Evolutionary conservation across 177 flowering plant species (phyloP), one percentile per base, ranked within the genome.

Genomic region (Vitis hybrid): DNA sequence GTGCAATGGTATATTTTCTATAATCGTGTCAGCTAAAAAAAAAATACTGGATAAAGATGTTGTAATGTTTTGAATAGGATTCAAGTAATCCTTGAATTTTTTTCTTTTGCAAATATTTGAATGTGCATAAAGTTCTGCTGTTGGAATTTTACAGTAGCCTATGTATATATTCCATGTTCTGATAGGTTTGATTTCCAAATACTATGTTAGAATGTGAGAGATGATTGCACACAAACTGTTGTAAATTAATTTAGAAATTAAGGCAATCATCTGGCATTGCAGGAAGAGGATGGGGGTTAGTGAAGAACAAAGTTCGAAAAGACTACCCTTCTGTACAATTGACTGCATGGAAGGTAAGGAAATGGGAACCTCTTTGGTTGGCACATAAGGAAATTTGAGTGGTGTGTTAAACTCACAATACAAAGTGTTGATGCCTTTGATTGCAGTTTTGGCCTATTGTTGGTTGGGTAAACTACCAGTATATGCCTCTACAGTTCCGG

Each of bases 381-480:
- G 48, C 46, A 2, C 2, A 19, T 2, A 52, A 46, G 11, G 32
- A 13, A 59, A 35, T 30, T 19, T 61, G 27, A 18, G 13, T 18
- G 12, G 46, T 59, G 52, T 40, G 3, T 32, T 35, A 24, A 73
- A 56, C 62, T 32, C 9, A 30, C 16, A 10, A 57, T 4, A 24
- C 58, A 46, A 70, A 24, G 2, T 18, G 60, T 32, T 67, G 49
- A 58, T 60, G 69, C 49, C 69, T 13, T 5, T 71, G 4, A 27
- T 75, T 74, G 81, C 91, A 90, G 96, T 87, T 92, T 73, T 87
- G 92, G 94, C 97, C 96, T 18, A 71, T 89, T 2, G 86, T 92
- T 64, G 91, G 85, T 56, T 89, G 89, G 92, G 80, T 92, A 72
- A 92, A 92, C 68, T 84, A 92, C 79, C 89, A 85, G 65, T 91